Conservation (phyloP, 2,329 filamentous ascomycete species). For the Aspergillus neoniger region DNA sequence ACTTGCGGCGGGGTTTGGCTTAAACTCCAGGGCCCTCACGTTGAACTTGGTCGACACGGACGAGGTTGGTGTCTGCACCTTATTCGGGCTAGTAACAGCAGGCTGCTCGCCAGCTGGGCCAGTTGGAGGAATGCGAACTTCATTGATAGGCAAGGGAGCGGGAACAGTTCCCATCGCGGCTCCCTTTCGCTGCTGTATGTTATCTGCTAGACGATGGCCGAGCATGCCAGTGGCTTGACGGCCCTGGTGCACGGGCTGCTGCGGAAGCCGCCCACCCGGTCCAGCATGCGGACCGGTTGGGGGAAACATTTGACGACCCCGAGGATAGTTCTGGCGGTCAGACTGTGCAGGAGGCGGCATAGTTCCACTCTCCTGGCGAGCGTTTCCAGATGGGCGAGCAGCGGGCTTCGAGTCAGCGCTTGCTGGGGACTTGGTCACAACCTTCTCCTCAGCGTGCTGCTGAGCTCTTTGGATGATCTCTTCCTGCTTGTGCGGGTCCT, state of each 20-base stretch:
- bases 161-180: conserved; percentile 47
- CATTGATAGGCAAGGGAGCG: conserved; percentile 60
- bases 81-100: conserved; percentile 45
- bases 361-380: conserved; percentile 46
- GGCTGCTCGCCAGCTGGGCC: conserved; percentile 66
- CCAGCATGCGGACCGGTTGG: conserved; percentile 51
- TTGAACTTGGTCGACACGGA: conserved; percentile 59
- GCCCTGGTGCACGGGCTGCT: conserved; percentile 46
- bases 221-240: conserved; percentile 50
- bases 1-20: conserved; percentile 77
- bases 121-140: conserved; percentile 71
- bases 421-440: conserved; percentile 47
- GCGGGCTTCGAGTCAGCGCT: conserved; percentile 57
- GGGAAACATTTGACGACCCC: conserved; percentile 49
- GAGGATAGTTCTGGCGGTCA: conserved; percentile 52
- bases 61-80: conserved; percentile 56
- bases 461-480: conserved; percentile 88
- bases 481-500: conserved; percentile 92
- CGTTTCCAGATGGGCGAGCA: conserved; percentile 49
- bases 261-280: conserved; percentile 41
- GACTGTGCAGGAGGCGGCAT: conserved; percentile 39
- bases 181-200: conserved; percentile 55
- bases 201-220: conserved; percentile 54
- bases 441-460: conserved; percentile 66
- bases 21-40: conserved; percentile 72